Conservation (phyloP, 2,329 filamentous ascomycete genomes). For the Xylariaceae sp. region DNA sequence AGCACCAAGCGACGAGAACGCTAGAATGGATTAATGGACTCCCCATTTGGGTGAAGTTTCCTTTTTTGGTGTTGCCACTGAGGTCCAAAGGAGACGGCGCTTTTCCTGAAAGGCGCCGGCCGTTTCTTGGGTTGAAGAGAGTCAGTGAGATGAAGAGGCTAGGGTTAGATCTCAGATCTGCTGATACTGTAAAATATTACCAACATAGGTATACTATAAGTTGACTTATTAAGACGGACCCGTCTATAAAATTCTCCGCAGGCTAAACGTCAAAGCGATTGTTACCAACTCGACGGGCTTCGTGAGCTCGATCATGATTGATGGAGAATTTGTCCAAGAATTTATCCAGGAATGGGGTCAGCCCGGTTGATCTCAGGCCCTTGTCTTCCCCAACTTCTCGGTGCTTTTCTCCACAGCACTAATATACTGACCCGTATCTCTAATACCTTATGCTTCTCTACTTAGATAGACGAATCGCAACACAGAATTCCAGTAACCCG, state of each 20-base stretch:
- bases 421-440: neutral
- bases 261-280: constrained; percentile 18
- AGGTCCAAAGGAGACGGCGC: neutral
- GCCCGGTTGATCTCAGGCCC: constrained; percentile 26
- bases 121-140: neutral
- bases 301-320: constrained; percentile 27
- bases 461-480: too few relatives aligned
- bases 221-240: constrained; percentile 13
- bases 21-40: too few relatives aligned
- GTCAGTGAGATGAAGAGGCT: neutral
- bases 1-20: too few relatives aligned
- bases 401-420: constrained; percentile 16
- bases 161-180: neutral
- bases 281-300: neutral
- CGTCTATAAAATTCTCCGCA: constrained; percentile 24
- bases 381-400: constrained; percentile 25
- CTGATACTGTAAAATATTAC: neutral
- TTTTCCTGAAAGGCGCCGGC: neutral
- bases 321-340: constrained; percentile 24
- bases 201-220: neutral
- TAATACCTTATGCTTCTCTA: constrained; percentile 7
- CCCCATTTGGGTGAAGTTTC: neutral
- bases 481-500: constrained; percentile 9
- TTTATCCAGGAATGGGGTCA: constrained; percentile 30
- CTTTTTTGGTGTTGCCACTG: neutral